Evolutionary conservation across 2,329 filamentous ascomycete species (phyloP).

Genomic region (Penicillium griseofulvum): DNA sequence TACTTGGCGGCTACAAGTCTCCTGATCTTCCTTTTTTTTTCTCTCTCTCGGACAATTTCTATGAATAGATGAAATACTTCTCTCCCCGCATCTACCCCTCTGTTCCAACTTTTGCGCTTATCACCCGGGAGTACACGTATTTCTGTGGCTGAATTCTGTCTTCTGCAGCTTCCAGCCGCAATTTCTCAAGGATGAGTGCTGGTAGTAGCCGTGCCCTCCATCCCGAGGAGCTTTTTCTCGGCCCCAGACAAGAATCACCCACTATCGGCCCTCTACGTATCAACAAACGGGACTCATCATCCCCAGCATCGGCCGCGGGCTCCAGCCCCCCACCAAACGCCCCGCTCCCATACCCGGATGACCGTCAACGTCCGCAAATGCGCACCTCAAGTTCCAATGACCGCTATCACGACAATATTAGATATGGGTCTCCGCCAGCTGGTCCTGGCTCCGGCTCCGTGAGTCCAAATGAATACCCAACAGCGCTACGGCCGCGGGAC

Average conservation of each 20-base stretch:
- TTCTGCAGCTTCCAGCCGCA: not conserved
- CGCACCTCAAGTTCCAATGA: conserved; percentile 32
- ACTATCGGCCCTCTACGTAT: conserved; percentile 82
- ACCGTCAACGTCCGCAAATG: conserved; percentile 46
- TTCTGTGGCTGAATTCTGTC: conserved; percentile 10
- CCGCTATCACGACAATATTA: conserved; percentile 25
- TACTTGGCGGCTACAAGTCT: conserved; percentile 13
- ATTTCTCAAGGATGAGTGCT: conserved; percentile 40
- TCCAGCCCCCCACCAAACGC: conserved; percentile 47
- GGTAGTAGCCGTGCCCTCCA: conserved; percentile 57
- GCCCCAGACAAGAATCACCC: conserved; percentile 53
- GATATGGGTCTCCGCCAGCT: conserved; percentile 31
- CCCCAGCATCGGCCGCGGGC: conserved; percentile 42
- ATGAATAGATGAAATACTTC: conserved; percentile 1
- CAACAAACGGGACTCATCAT: conserved; percentile 71
- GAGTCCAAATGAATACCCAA: conserved; percentile 38
- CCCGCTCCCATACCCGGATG: conserved; percentile 70
- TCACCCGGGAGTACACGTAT: conserved; percentile 9
- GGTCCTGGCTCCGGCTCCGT: conserved; percentile 29
- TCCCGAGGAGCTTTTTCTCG: conserved; percentile 76
- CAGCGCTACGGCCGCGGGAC: conserved; percentile 42
- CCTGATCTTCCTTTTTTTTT: not conserved
- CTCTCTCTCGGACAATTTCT: not conserved
- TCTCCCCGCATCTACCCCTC: conserved; percentile 2
- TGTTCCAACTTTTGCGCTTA: conserved; percentile 9